Evolutionary conservation across 495 filamentous ascomycete species (phyloP).

Genomic region (Astrothelium subdiscretum): DNA sequence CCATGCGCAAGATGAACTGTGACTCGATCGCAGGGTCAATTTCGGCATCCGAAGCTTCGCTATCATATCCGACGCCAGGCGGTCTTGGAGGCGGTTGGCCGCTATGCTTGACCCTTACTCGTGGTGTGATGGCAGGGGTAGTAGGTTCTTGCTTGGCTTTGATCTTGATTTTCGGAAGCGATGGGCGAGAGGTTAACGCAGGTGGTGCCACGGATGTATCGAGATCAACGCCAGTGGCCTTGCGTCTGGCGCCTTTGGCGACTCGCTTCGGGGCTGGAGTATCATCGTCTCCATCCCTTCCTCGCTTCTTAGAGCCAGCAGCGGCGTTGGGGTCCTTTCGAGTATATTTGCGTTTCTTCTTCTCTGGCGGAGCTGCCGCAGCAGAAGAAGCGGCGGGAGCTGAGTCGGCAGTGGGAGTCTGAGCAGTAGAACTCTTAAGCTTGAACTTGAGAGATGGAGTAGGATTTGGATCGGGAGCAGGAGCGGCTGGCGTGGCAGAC

Average conservation of each 20-base stretch:
- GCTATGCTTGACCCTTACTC: conserved; percentile 44
- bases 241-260: conserved; percentile 4
- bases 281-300: conserved; percentile 25
- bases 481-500: background rate
- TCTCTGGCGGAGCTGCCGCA: conserved; percentile 7
- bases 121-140: conserved; percentile 21
- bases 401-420: conserved; percentile 6
- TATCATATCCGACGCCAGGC: conserved; percentile 83
- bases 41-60: conserved; percentile 87
- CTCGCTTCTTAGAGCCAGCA: conserved; percentile 36
- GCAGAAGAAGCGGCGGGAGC: conserved; percentile 10
- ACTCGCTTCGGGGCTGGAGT: conserved; percentile 16
- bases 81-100: conserved; percentile 52
- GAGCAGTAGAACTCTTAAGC: background rate
- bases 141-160: conserved; percentile 9
- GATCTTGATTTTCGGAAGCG: conserved; percentile 8
- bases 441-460: conserved; percentile 15
- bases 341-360: conserved; percentile 23
- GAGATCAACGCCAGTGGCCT: background rate
- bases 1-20: conserved; percentile 80
- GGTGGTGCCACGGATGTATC: background rate
- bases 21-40: conserved; percentile 76
- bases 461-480: conserved; percentile 29
- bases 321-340: conserved; percentile 25
- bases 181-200: background rate